Percentiles rank a stretch among this genome's conserved stretches.
Evolutionary conservation across 352 stramenopile genomes (phyloP).

Genomic region (Achlya hypogyna): DNA sequence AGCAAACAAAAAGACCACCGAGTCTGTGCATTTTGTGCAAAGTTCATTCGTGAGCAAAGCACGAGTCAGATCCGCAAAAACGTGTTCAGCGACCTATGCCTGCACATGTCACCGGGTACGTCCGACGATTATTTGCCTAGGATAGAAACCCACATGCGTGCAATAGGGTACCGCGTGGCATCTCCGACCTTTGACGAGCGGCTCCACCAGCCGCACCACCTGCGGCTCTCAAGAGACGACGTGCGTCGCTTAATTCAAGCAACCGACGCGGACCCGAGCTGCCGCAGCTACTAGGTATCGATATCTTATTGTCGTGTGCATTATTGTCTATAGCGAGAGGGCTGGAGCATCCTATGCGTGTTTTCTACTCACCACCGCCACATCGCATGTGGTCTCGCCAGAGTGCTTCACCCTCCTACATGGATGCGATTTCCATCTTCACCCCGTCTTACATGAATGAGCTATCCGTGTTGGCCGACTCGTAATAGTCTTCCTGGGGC

Average conservation of each 20-base stretch:
- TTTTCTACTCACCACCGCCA: no score
- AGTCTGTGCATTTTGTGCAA: not conserved
- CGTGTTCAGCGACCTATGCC: conserved; percentile 1
- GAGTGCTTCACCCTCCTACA: no score
- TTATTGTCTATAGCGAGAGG: no score
- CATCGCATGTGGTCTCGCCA: no score
- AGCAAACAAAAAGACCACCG: not conserved
- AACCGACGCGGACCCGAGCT: not conserved
- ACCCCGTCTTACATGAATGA: no score
- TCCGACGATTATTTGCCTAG: no score
- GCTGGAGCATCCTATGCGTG: no score
- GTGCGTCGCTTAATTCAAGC: not conserved
- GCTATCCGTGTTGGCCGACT: no score
- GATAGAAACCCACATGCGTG: no score
- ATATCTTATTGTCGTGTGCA: not conserved
- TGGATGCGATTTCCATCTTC: no score
- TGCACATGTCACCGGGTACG: conserved; percentile 2
- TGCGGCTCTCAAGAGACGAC: not conserved
- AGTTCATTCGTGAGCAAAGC: not conserved
- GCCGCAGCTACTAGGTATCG: not conserved
- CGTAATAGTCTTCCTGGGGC: no score
- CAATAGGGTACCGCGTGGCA: not conserved
- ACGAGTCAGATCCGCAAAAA: conserved; percentile 2
- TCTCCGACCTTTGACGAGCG: not conserved
- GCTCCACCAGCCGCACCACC: not conserved